phyloP scores from a whole-genome alignment of 345 rosid genomes.

The Triadica sebifera region DNA sequence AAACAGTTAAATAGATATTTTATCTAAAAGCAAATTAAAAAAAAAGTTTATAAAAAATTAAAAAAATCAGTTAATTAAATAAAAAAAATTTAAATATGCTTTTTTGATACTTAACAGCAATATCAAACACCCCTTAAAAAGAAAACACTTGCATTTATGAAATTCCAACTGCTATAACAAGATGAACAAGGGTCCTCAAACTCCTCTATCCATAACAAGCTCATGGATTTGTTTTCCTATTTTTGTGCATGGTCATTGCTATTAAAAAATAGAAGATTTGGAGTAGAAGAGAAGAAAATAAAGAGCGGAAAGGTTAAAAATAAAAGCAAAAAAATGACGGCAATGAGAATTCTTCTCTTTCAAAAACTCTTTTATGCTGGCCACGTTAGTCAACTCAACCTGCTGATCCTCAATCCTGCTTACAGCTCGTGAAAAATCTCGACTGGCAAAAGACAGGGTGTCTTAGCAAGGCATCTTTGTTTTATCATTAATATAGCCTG shows the following conservation, averaged over 20 bases:
- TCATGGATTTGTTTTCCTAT: not conserved
- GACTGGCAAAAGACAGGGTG: constrained; percentile 36
- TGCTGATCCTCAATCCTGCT: constrained; percentile 75
- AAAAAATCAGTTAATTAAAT: too few species aligned
- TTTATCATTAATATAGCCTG: constrained; percentile 74
- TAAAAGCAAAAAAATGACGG: not conserved
- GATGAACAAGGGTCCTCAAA: not conserved
- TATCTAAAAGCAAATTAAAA: too few species aligned
- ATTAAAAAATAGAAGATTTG: not conserved
- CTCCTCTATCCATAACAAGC: not conserved
- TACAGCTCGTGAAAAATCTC: constrained; percentile 51
- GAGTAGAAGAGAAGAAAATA: not conserved
- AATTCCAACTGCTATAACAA: not conserved
- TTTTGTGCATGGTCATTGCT: not conserved
- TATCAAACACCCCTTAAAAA: too few species aligned
- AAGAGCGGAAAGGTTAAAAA: not conserved
- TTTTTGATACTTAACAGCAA: too few species aligned
- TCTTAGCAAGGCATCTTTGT: constrained; percentile 38
- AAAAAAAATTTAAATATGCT: too few species aligned
- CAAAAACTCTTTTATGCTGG: constrained; percentile 43
- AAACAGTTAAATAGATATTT: too few species aligned
- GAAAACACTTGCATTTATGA: not conserved
- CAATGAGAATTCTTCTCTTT: constrained; percentile 3
- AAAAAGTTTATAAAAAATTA: too few species aligned
- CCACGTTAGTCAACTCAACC: constrained; percentile 57